Evolutionary conservation across 257 asterid genomes (phyloP).

Genomic region (Eucommia ulmoides): DNA sequence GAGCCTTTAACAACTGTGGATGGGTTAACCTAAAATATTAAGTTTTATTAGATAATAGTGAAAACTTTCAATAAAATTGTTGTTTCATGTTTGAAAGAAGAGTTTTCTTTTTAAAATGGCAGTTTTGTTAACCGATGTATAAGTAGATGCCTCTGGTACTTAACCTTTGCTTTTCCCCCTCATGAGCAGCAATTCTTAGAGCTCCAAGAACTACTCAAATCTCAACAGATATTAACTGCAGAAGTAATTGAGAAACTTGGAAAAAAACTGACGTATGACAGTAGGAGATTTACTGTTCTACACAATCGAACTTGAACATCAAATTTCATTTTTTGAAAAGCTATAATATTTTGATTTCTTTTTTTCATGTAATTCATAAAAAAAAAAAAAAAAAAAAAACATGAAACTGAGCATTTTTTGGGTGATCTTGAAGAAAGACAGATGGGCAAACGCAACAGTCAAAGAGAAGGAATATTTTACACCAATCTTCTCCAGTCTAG

Average conservation of each 20-base stretch:
- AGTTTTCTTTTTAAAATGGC: too few species aligned
- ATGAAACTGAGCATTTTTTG: constrained; percentile 71
- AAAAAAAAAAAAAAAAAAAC: too few species aligned
- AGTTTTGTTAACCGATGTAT: too few species aligned
- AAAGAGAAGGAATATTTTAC: constrained; percentile 89
- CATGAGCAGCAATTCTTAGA: constrained; percentile 67
- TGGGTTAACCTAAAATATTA: too few species aligned
- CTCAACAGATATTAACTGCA: constrained; percentile 67
- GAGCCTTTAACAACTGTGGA: too few species aligned
- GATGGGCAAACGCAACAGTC: constrained; percentile 80
- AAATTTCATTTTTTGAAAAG: constrained; percentile 10
- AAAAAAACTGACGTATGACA: constrained; percentile 60
- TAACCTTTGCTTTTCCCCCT: not conserved
- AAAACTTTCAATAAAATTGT: too few species aligned
- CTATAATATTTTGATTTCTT: constrained; percentile 15
- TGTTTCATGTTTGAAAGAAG: too few species aligned
- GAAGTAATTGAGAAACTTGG: constrained; percentile 75
- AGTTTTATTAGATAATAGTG: too few species aligned
- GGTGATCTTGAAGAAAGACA: constrained; percentile 91
- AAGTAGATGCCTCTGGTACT: not conserved
- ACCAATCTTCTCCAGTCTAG: constrained; percentile 91
- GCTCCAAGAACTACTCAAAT: constrained; percentile 70
- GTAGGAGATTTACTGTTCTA: not conserved
- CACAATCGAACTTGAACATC: not conserved
- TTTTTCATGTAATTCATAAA: too few species aligned